Conservation (phyloP, 495 filamentous ascomycete species). For the Xylaria bambusicola region DNA sequence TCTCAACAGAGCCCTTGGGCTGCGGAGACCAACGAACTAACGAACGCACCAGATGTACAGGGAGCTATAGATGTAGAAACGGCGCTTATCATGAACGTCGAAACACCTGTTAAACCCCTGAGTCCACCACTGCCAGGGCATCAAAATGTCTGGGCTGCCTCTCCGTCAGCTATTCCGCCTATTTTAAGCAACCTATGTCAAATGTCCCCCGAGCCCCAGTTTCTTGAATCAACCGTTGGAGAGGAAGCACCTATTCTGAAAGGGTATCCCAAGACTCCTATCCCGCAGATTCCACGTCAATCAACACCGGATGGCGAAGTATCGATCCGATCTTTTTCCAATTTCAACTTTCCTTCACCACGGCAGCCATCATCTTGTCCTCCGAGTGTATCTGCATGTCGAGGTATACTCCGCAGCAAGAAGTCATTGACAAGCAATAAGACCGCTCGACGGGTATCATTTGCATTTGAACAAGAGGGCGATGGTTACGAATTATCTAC, state of each 20-base stretch:
- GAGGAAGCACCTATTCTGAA: not conserved
- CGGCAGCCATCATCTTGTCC: not conserved
- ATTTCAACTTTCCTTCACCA: conserved; percentile 29
- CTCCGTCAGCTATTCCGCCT: not conserved
- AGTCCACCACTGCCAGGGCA: conserved; percentile 9
- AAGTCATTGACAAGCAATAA: conserved; percentile 7
- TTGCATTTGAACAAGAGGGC: conserved; percentile 22
- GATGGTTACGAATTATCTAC: not conserved
- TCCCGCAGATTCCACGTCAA: not conserved
- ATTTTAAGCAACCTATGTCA: not conserved
- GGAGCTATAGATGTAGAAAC: not conserved
- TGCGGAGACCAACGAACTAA: not conserved
- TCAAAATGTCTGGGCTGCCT: not conserved
- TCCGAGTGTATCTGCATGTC: not conserved
- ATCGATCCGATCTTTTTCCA: conserved; percentile 30
- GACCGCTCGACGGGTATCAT: conserved; percentile 26
- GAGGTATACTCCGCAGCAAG: conserved; percentile 20
- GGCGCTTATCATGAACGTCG: not conserved
- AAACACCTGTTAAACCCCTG: not conserved
- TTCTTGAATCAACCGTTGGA: not conserved
- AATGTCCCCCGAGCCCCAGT: not conserved
- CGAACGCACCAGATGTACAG: not conserved
- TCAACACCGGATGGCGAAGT: conserved; percentile 27
- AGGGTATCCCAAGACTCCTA: conserved; percentile 4
- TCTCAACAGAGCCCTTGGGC: conserved; percentile 36